These are phyloP conservation scores for Geosiphon pyriformis DNA, from an alignment of 192 early-diverging fungal species.

Conservation along the genomic window DNA sequence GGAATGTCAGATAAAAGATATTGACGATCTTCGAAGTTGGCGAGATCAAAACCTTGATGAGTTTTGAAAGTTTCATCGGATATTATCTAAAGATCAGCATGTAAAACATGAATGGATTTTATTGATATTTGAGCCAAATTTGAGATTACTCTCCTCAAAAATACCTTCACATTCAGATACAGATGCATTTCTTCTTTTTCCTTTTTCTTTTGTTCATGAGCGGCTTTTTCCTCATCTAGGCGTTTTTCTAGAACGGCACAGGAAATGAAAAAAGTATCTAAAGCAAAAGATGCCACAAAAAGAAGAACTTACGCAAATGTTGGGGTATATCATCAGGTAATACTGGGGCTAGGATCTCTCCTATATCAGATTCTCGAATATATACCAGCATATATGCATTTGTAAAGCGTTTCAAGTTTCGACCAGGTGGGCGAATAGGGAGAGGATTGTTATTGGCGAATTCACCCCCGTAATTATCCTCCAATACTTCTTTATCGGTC, in stretches of 20 bases:
- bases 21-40: slow-evolving; percentile 57
- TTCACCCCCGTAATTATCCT: slow-evolving; percentile 94
- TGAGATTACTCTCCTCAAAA: slow-evolving; percentile 12
- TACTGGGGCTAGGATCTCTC: slow-evolving; percentile 62
- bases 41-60: slow-evolving; percentile 86
- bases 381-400: slow-evolving; percentile 99
- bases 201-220: slow-evolving; percentile 52
- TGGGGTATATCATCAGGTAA: slow-evolving; percentile 69
- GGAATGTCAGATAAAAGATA: slow-evolving; percentile 28
- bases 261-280: background rate
- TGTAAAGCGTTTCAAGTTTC: slow-evolving; percentile 73
- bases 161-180: slow-evolving; percentile 56
- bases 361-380: slow-evolving; percentile 72
- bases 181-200: slow-evolving; percentile 69
- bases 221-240: slow-evolving; percentile 59
- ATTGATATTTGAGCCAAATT: too few relatives aligned
- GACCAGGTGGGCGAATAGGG: slow-evolving; percentile 37
- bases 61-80: slow-evolving; percentile 60
- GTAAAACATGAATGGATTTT: too few relatives aligned
- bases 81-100: slow-evolving; percentile 50
- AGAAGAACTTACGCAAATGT: slow-evolving; percentile 56
- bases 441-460: slow-evolving; percentile 31
- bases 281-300: background rate
- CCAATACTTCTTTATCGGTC: slow-evolving; percentile 74
- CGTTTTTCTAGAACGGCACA: slow-evolving; percentile 34